Evolutionary conservation across 2,329 filamentous ascomycete genomes (phyloP), one percentile per base, ranked within the genome.

Genomic region (Graphilbum ipis-grandicollis): DNA sequence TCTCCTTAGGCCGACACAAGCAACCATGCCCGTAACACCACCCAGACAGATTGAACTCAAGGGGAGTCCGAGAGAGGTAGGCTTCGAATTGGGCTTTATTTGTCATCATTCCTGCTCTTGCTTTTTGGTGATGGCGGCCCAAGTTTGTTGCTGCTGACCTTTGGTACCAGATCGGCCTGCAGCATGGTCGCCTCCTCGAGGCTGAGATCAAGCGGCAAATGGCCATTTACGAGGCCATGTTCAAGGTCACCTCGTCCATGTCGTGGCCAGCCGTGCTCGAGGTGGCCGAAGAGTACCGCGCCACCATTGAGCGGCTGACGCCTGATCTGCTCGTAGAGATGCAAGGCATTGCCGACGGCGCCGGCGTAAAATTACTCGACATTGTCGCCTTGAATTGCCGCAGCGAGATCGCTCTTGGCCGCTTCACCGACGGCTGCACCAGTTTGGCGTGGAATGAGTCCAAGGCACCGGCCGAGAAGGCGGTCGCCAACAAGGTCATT

Each of bases 401-500:
- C 1, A 70, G 64, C 0, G 68, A 73, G 50, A 71, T 72, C 41
- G 58, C 58, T 2, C 71, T 74, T 39, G 68, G 69, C 0, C 50
- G 70, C 13, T 72, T 68, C 32, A 52, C 46, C 19, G 70, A 75
- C 44, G 70, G 69, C 3, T 75, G 71, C 43, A 74, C 70, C 1
- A 60, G 61, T n/a, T 43, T 72, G 13, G 57, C 58, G 2, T 69
- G 61, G 57, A 51, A 54, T 10, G 29, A n/a, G 58, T 13, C n/a
- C 12, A 33, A 23, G 5, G 32, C 21, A 3, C 6, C 8, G 56
- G 0, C 33, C 46, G 31, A 5, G n/a, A n/a, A n/a, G n/a, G n/a
- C n/a, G n/a, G n/a, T n/a, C 34, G 35, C 17, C 6, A 12, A 21
- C 13, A 19, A 13, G 13, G 39, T 42, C 9, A 62, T 60, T 40